phyloP scores from a whole-genome alignment of 345 rosid species.

The Populus euphratica region DNA sequence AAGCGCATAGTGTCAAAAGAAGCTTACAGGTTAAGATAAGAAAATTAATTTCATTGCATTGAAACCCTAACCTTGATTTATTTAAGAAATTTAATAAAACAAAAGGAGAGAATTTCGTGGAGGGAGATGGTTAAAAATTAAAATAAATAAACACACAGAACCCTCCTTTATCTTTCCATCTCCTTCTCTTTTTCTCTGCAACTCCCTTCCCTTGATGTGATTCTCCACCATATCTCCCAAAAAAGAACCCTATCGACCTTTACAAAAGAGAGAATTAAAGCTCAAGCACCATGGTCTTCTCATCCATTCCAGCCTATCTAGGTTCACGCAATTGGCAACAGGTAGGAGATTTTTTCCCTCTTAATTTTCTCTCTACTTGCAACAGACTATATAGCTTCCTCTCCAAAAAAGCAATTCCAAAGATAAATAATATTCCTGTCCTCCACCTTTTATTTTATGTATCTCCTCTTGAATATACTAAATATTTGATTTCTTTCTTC shows the following conservation, averaged over 20 bases:
- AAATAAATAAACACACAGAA: conserved; percentile 29
- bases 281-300: conserved; percentile 52
- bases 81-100: conserved; percentile 32
- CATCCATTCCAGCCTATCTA: conserved; percentile 54
- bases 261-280: conserved; percentile 37
- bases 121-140: conserved; percentile 6
- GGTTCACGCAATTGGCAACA: conserved; percentile 68
- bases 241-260: conserved; percentile 29
- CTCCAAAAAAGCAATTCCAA: conserved; percentile 23
- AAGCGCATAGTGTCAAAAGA: conserved; percentile 1
- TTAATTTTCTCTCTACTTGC: neutral
- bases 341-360: conserved; percentile 23
- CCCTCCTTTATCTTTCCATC: conserved; percentile 39
- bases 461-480: conserved; percentile 49
- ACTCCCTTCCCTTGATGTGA: conserved; percentile 51
- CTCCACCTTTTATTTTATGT: conserved; percentile 6
- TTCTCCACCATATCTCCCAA: conserved; percentile 46
- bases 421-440: conserved; percentile 34
- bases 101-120: conserved; percentile 15
- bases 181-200: conserved; percentile 44
- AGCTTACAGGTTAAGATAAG: conserved; percentile 32
- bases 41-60: neutral
- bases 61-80: conserved; percentile 14
- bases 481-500: conserved; percentile 18
- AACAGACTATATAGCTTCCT: conserved; percentile 9